A percentile compares a stretch with the other conserved stretches of the same genome.
Conservation (phyloP, 2,329 filamentous ascomycete species). For the Metarhizium guizhouense region DNA sequence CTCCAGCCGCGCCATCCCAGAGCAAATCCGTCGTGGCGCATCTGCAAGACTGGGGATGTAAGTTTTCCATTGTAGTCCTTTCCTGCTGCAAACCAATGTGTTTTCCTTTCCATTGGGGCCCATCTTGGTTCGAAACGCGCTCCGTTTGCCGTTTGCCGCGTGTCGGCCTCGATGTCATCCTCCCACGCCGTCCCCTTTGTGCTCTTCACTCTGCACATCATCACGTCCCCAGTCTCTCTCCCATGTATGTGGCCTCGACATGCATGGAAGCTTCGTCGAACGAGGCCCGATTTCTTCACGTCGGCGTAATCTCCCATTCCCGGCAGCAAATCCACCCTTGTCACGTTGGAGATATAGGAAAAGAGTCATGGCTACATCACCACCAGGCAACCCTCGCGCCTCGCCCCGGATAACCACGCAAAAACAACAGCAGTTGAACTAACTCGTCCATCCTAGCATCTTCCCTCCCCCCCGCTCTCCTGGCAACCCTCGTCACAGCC, state of each 20-base stretch:
- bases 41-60: constrained; percentile 42
- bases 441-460: constrained; percentile 29
- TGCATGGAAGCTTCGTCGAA: neutral
- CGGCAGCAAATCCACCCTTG: neutral
- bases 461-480: constrained; percentile 43
- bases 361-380: too few relatives aligned
- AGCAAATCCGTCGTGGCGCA: constrained; percentile 23
- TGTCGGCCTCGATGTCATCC: neutral
- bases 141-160: neutral
- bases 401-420: neutral
- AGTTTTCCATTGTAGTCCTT: constrained; percentile 15
- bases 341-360: too few relatives aligned
- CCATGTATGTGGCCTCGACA: neutral
- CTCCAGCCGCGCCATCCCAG: constrained; percentile 8
- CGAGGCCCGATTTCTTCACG: too few relatives aligned
- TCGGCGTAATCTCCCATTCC: neutral
- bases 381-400: too few relatives aligned
- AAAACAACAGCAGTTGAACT: neutral
- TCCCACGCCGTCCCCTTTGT: too few relatives aligned
- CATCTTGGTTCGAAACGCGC: neutral
- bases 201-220: neutral
- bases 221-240: neutral
- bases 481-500: constrained; percentile 47
- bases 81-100: neutral
- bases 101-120: too few relatives aligned